A percentile compares a stretch with the other conserved stretches of the same genome.
Evolutionary conservation across 495 filamentous ascomycete genomes (phyloP).

Genomic region (Neurospora sp.): DNA sequence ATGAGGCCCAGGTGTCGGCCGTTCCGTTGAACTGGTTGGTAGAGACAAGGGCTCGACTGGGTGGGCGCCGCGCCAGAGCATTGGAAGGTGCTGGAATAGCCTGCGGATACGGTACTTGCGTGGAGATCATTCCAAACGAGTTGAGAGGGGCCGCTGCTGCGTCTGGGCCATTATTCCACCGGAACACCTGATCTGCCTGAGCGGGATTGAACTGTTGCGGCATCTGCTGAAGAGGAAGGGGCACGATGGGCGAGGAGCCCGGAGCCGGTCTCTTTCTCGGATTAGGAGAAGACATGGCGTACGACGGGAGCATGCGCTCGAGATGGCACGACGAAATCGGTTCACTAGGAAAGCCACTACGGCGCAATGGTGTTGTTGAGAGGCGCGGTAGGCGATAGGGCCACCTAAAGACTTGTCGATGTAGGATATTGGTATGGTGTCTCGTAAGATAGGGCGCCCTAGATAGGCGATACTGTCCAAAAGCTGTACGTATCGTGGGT

Average conservation of each 20-base stretch:
- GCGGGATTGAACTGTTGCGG: slow-evolving; percentile 35
- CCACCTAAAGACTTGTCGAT: not conserved
- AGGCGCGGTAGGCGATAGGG: not conserved
- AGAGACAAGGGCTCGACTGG: slow-evolving; percentile 53
- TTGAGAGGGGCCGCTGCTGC: slow-evolving; percentile 21
- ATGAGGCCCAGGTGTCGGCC: slow-evolving; percentile 36
- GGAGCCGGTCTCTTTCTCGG: slow-evolving; percentile 67
- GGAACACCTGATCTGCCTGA: slow-evolving; percentile 29
- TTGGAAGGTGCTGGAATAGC: slow-evolving; percentile 39
- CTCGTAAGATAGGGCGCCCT: not conserved
- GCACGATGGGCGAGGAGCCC: slow-evolving; percentile 50
- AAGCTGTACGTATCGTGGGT: not conserved
- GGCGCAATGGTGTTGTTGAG: not conserved
- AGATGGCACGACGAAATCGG: not conserved
- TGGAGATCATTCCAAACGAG: slow-evolving; percentile 35
- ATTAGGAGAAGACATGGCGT: slow-evolving; percentile 40
- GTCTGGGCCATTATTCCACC: slow-evolving; percentile 29
- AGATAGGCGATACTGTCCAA: not conserved
- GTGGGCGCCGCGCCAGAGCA: slow-evolving; percentile 54
- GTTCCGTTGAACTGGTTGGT: slow-evolving; percentile 35
- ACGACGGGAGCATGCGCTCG: slow-evolving; percentile 21
- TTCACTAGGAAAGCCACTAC: not conserved
- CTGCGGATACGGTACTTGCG: slow-evolving; percentile 32
- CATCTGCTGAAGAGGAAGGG: slow-evolving; percentile 32
- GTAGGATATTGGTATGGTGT: not conserved